Evolutionary conservation across 345 rosid genomes (phyloP), one percentile per base, ranked within the genome.

Genomic region (Hirschfeldia incana): DNA sequence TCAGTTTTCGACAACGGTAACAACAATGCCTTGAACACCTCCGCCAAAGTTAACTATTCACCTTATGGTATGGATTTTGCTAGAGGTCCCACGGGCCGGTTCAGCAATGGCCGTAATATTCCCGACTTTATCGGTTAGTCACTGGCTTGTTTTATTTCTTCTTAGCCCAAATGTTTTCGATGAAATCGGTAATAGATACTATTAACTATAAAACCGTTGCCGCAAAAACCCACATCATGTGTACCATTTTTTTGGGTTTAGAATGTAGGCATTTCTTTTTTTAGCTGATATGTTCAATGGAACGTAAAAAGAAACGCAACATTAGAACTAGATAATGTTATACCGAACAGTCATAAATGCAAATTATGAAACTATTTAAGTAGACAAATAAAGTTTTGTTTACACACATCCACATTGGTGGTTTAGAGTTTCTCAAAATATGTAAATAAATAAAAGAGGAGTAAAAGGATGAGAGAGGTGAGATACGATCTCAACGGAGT

Each of bases 41-140:
- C 62, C 16, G 89, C 92, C 28, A 84, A 83, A 79, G 91, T 84
- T 37, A 73, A 87, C 78, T 86, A 85, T 64, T n/a, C 68, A 26
- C 94, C 94, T 21, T 90, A 90, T 6, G 94, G 94, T n/a, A 74
- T 84, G 17, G 89, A 89, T 70, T 89, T 86, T 49, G 73, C 81
- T 4, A 70, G 73, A 42, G 86, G 94, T 59, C 89, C 92, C 4
- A 86, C 90, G 0, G 92, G 94, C 42, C 81, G 94, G 33, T 90
- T 89, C 76, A 81, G 70, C 73, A 86, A 90, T 67, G 92, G 91
- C 37, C 84, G 70, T 74, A 90, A 85, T 55, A 73, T 81, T 3
- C 84, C 87, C 1, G 94, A 90, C 78, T 8, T 80, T 59, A 73
- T 90, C 16, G 86, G 94, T 88, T 58, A 67, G 85, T 83, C 39